Evolutionary conservation across 352 stramenopile genomes (phyloP).

Genomic region (Thalassiosira livingstoniorum): DNA sequence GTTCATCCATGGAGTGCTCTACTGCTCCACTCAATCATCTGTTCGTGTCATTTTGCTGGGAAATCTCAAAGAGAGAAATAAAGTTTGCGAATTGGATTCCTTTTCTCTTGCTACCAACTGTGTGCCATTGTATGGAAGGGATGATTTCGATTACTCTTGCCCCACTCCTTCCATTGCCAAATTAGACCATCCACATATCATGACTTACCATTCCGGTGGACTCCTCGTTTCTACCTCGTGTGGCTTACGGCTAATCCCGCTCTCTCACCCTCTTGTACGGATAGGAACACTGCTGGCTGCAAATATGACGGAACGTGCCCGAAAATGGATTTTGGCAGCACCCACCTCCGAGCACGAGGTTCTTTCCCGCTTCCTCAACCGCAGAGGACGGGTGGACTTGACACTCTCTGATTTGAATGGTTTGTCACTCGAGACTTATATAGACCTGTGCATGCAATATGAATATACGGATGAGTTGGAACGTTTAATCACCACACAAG

Average conservation of each 20-base stretch:
- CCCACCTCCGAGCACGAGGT: conserved; percentile 66
- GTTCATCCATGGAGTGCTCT: conserved; percentile 81
- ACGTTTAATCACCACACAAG: conserved; percentile 34
- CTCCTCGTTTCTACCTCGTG: conserved; percentile 74
- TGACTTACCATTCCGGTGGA: conserved; percentile 79
- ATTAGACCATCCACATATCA: conserved; percentile 68
- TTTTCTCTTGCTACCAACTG: conserved; percentile 71
- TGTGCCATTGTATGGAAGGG: conserved; percentile 47
- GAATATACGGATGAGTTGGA: conserved; percentile 64
- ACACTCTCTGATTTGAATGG: conserved; percentile 66
- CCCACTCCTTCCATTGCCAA: conserved; percentile 62
- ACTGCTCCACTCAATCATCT: conserved; percentile 69
- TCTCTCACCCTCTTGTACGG: conserved; percentile 72
- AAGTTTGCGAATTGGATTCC: conserved; percentile 70
- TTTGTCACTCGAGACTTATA: conserved; percentile 75
- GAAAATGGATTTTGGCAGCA: conserved; percentile 77
- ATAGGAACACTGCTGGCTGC: conserved; percentile 78
- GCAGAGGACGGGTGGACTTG: conserved; percentile 67
- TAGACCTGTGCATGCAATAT: conserved; percentile 79
- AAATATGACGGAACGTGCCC: conserved; percentile 65
- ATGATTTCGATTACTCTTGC: conserved; percentile 28
- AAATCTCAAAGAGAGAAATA: conserved; percentile 58
- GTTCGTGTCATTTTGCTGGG: conserved; percentile 80
- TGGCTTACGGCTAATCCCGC: conserved; percentile 69
- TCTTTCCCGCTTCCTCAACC: conserved; percentile 75